phyloP scores from a whole-genome alignment of 352 stramenopile species.

The Phytophthora kernoviae region DNA sequence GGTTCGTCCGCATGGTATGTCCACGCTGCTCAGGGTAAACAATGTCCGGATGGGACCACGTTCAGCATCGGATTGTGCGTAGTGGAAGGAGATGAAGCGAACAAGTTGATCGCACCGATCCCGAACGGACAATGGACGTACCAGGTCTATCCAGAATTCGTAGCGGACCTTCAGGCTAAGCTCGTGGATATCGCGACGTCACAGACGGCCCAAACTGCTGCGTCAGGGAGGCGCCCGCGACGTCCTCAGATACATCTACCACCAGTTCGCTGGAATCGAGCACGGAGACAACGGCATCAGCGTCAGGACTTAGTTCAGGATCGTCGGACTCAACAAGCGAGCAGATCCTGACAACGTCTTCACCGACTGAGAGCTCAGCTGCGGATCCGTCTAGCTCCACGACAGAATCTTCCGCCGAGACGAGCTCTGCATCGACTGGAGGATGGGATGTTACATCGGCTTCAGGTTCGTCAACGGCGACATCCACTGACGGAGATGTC shows the following conservation, averaged over 20 bases:
- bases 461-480: slow-evolving; percentile 3
- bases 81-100: slow-evolving; percentile 51
- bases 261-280: neutral
- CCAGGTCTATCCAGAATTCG: slow-evolving; percentile 56
- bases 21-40: slow-evolving; percentile 45
- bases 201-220: neutral
- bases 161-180: slow-evolving; percentile 51
- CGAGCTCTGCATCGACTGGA: slow-evolving; percentile 15
- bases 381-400: slow-evolving; percentile 13
- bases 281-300: neutral
- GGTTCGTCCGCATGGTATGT: slow-evolving; percentile 61
- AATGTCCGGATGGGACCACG: slow-evolving; percentile 53
- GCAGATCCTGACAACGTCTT: neutral
- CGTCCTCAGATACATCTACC: neutral
- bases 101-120: slow-evolving; percentile 65
- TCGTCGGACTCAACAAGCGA: neutral
- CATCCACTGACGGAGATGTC: neutral
- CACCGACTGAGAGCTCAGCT: slow-evolving; percentile 4
- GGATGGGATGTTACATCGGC: slow-evolving; percentile 1
- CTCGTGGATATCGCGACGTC: slow-evolving; percentile 44
- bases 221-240: too few relatives aligned
- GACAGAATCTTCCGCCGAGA: slow-evolving; percentile 12
- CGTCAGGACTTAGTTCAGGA: neutral
- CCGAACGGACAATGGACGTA: slow-evolving; percentile 54
- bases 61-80: slow-evolving; percentile 52